Percentiles rank a stretch among this genome's conserved stretches.
Conservation (phyloP, 805 yeast species). For the Debaryomyces hansenii region DNA sequence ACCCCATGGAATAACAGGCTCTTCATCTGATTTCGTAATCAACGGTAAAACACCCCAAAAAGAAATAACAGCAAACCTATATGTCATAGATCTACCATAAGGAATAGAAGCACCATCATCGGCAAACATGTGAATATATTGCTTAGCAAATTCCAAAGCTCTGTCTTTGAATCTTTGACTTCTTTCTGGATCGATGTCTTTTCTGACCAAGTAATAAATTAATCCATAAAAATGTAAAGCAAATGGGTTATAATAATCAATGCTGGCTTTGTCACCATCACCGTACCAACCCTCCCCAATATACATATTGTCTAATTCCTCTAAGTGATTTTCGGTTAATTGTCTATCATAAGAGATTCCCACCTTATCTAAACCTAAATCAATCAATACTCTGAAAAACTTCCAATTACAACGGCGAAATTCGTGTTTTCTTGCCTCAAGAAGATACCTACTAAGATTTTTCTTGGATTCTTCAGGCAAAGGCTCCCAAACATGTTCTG, state of each 20-base stretch:
- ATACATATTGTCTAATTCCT: constrained; percentile 19
- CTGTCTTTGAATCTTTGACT: constrained; percentile 13
- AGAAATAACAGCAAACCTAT: constrained; percentile 10
- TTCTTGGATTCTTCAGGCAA: constrained; percentile 13
- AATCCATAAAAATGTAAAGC: constrained; percentile 29
- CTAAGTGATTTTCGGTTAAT: constrained; percentile 14
- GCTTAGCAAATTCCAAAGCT: constrained; percentile 18
- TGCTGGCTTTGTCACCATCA: constrained; percentile 21
- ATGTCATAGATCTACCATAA: constrained; percentile 12
- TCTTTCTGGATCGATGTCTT: constrained; percentile 14
- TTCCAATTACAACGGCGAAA: constrained; percentile 24
- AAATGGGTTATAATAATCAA: constrained; percentile 29
- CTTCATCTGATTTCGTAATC: constrained; percentile 4
- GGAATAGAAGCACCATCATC: constrained; percentile 11
- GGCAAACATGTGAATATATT: constrained; percentile 19
- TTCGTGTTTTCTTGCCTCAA: constrained; percentile 12
- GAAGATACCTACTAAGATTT: constrained; percentile 15
- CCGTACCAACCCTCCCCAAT: constrained; percentile 30
- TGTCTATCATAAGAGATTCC: constrained; percentile 13
- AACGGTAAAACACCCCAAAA: constrained; percentile 10
- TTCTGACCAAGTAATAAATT: constrained; percentile 12
- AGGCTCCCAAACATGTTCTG: constrained; percentile 27
- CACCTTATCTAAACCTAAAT: constrained; percentile 21
- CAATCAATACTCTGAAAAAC: constrained; percentile 26
- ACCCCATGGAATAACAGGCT: constrained; percentile 10